Percentiles rank a stretch among this genome's conserved stretches.
These are phyloP conservation scores for Mycosarcoma maydis DNA, from an alignment of 1,284 basidiomycete genomes.

Conservation along the genomic window DNA sequence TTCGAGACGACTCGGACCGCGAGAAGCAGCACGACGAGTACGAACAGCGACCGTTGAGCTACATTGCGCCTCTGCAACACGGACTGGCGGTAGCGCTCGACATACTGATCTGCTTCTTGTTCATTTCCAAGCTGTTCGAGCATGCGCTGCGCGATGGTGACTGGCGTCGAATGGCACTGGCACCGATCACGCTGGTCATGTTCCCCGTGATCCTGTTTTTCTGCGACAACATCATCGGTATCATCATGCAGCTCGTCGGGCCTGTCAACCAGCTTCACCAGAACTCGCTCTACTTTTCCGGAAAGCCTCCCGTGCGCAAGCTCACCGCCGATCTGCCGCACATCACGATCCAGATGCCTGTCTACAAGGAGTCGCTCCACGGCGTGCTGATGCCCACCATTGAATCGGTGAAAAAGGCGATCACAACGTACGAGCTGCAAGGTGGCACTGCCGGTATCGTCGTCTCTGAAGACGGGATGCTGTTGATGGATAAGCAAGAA, in stretches of 20 bases:
- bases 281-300: too few relatives aligned
- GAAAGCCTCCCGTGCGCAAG: too few relatives aligned
- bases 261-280: constrained; percentile 76
- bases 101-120: constrained; percentile 71
- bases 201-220: constrained; percentile 76
- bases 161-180: constrained; percentile 74
- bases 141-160: constrained; percentile 71
- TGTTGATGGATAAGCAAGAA: constrained; percentile 73
- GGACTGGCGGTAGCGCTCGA: constrained; percentile 74
- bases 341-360: constrained; percentile 80
- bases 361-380: constrained; percentile 74
- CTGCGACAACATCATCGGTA: constrained; percentile 72
- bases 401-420: constrained; percentile 81
- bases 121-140: constrained; percentile 76
- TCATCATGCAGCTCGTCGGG: constrained; percentile 27
- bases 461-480: constrained; percentile 80
- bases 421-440: constrained; percentile 84
- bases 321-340: too few relatives aligned
- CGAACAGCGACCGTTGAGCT: constrained; percentile 71
- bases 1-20: too few relatives aligned
- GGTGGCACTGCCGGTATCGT: constrained; percentile 81
- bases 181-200: constrained; percentile 73
- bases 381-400: constrained; percentile 75
- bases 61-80: constrained; percentile 81
- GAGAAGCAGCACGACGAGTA: constrained; percentile 29